Evolutionary conservation across 768 basidiomycete genomes (phyloP).

Genomic region (Coprinopsis strossmayeri): DNA sequence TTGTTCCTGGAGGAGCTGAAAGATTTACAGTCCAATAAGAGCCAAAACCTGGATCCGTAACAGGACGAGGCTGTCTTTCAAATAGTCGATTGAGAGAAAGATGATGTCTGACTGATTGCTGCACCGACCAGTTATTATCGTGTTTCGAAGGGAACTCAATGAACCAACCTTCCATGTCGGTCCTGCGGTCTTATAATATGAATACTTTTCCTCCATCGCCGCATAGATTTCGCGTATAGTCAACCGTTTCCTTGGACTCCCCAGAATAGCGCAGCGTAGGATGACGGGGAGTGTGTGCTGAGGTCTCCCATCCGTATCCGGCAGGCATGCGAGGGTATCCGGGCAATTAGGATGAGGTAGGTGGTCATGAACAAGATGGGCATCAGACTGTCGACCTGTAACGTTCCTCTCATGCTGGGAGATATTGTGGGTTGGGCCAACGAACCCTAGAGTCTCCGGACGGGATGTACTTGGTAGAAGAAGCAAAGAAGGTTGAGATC

Average conservation of each 20-base stretch:
- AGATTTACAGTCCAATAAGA: constrained; percentile 91
- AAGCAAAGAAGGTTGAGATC: constrained; percentile 14
- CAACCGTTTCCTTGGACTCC: constrained; percentile 65
- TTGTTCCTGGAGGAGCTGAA: constrained; percentile 77
- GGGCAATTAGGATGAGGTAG: constrained; percentile 72
- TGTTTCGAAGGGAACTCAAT: constrained; percentile 9
- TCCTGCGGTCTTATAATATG: constrained; percentile 74
- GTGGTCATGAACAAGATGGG: constrained; percentile 31
- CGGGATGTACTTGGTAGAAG: neutral
- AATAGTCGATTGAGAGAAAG: constrained; percentile 77
- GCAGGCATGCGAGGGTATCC: constrained; percentile 69
- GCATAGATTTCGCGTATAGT: constrained; percentile 85
- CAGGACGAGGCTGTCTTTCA: constrained; percentile 75
- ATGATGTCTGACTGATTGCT: constrained; percentile 89
- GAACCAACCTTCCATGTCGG: constrained; percentile 74
- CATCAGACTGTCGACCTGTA: constrained; percentile 3
- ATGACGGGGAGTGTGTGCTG: constrained; percentile 84
- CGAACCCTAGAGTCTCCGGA: neutral
- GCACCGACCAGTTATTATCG: constrained; percentile 13
- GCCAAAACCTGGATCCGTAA: constrained; percentile 81
- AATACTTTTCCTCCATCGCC: constrained; percentile 81
- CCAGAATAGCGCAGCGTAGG: constrained; percentile 77
- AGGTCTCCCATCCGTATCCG: constrained; percentile 71
- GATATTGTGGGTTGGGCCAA: neutral
- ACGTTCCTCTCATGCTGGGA: constrained; percentile 1